Evolutionary conservation across 805 yeast genomes (phyloP), one percentile per base, ranked within the genome.

Genomic region (Pichia cephalocereana): DNA sequence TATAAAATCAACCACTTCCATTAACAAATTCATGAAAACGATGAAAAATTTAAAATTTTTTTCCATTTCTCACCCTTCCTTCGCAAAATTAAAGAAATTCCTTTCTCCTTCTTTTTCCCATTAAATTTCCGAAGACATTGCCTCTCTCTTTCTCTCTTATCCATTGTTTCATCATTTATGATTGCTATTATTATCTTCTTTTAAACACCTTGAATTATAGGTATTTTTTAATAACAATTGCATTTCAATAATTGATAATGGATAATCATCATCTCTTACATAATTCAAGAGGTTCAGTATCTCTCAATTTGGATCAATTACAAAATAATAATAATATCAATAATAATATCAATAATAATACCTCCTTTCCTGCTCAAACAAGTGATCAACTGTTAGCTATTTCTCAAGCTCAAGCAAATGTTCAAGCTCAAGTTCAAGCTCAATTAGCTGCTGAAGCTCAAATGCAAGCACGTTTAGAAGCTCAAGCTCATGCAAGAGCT

Each of bases 251-350:
- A 9, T 30, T 8, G 10, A 30, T 30, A 30, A 30, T 30, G 31
- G 40, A 48, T 19, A 52, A 48, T 17, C 49, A 52, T 18, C 56
- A 53, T 26, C 44, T 46, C 17, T 42, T 47, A 40, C 44, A 53
- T 34, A 47, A 50, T 34, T 44, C 53, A 6, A 44, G 52, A 30
- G 46, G 45, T 4, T 46, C 50, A 3, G 47, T 48, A 11, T 51
- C 54, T 2, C 40, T 51, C 23, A 48, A 47, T 27, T 44, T 46
- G 26, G 44, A 44, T 8, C 54, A 53, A 46, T 46, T 49, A 23
- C 52, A 30, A 12, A 6, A 30, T 30, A 30, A 30, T 30, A 30
- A 28, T 19, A 19, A 19, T n/a, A n/a, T n/a, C n/a, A n/a, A n/a
- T n/a, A n/a, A n/a, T n/a, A n/a, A n/a, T n/a, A n/a, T n/a, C n/a